Evolutionary conservation across 2,329 filamentous ascomycete genomes (phyloP), one percentile per base, ranked within the genome.

Genomic region (Aureobasidium sp.): DNA sequence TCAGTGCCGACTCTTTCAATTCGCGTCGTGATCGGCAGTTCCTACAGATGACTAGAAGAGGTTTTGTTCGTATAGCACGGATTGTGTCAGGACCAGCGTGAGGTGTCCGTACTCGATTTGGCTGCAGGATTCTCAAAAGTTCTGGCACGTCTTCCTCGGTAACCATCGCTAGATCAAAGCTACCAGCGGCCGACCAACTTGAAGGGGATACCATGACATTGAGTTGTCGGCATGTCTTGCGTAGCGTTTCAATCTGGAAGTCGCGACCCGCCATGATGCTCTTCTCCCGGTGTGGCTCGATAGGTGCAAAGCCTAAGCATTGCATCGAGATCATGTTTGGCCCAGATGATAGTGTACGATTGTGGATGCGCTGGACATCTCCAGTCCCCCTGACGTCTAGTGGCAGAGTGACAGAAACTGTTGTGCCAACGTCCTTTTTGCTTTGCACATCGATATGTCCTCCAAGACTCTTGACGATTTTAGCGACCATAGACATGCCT

Each of bases 361-460:
- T 20, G 25, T 59, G 38, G 6, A 25, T 40, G 31, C 8, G n/a
- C 10, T 25, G 36, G 11, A 25, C 13, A 2, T 16, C 5, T 2
- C 42, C 40, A 13, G 42, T 59, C 23, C 47, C 18, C 20, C 36
- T 45, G n/a, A n/a, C n/a, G n/a, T n/a, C n/a, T 29, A 59, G 47
- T 11, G 55, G 55, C 40, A 59, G 47, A 6, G 55, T 59, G 18
- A 59, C 55, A 25, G 27, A 47, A 42, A 59, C 55, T 2, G 47
- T 29, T 16, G 40, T 59, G 16, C 55, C 55, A 25, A 47, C 27
- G 13, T 42, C 55, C 36, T 59, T 45, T 5, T 20, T 59, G 40
- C 55, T 59, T 40, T 42, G 81, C 33, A 92, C 82, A 15, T 86
- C 81, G 47, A 78, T 69, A 3, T 67, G 67, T 4, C 70, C 76